Conservation (phyloP, 371 early-diverging fungal species). For the Mortierella sp. region DNA sequence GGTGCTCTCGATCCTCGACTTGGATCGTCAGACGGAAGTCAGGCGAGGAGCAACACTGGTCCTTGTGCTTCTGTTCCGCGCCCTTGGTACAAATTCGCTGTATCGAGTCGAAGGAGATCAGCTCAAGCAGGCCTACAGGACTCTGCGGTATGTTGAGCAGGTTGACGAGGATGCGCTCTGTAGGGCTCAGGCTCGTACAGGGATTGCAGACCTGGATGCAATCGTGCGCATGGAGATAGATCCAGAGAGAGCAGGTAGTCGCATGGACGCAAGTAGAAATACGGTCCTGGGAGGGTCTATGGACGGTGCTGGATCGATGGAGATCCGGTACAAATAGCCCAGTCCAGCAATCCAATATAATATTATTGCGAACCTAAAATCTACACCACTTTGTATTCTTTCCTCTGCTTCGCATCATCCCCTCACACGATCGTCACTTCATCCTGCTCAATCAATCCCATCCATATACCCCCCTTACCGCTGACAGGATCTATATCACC, state of each 20-base stretch:
- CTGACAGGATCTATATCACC: neutral
- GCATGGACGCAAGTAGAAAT: neutral
- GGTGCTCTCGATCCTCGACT: slow-evolving; percentile 72
- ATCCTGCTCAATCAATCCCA: neutral
- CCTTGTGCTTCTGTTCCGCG: slow-evolving; percentile 76
- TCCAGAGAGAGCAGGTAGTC: neutral
- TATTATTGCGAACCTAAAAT: too few species aligned
- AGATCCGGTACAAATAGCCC: slow-evolving; percentile 30
- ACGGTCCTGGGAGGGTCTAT: neutral
- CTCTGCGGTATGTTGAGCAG: slow-evolving; percentile 71
- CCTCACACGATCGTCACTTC: neutral
- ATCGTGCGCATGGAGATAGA: slow-evolving; percentile 62
- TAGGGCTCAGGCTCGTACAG: slow-evolving; percentile 71
- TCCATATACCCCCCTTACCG: neutral
- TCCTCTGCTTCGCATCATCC: neutral
- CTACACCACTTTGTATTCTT: too few species aligned
- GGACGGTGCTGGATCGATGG: slow-evolving; percentile 3
- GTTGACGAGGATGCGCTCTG: slow-evolving; percentile 77
- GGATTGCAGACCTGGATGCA: slow-evolving; percentile 71
- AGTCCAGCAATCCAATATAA: too few species aligned
- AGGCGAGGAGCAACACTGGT: slow-evolving; percentile 78
- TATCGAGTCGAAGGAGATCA: slow-evolving; percentile 67
- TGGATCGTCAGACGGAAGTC: slow-evolving; percentile 71
- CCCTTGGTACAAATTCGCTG: slow-evolving; percentile 66
- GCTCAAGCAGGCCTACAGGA: slow-evolving; percentile 65